These are phyloP conservation scores for Fusarium robinianum DNA, from an alignment of 2,329 filamentous ascomycete species.

Conservation along the genomic window DNA sequence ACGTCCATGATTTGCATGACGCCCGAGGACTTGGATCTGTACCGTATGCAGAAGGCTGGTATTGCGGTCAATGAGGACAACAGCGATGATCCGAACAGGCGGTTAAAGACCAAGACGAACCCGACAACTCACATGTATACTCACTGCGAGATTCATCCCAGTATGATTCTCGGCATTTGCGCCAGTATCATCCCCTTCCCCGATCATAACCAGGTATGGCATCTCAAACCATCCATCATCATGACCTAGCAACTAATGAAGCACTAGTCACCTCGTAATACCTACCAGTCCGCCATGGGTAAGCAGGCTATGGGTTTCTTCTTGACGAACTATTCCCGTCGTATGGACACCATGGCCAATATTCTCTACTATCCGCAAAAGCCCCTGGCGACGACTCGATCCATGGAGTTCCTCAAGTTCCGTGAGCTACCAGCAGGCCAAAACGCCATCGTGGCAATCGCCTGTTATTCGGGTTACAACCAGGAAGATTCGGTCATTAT, in stretches of 20 bases:
- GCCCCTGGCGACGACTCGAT: constrained; percentile 90
- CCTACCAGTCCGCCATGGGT: constrained; percentile 99
- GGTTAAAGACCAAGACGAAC: constrained; percentile 87
- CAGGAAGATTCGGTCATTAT: constrained; percentile 99
- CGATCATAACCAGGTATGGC: constrained; percentile 85
- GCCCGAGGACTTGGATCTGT: constrained; percentile 87
- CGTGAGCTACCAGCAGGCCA: constrained; percentile 94
- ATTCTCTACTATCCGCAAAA: constrained; percentile 99
- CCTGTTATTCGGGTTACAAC: constrained; percentile 98
- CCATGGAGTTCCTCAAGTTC: constrained; percentile 99
- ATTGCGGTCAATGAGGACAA: constrained; percentile 65
- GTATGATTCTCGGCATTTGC: constrained; percentile 98
- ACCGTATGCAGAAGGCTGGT: constrained; percentile 70
- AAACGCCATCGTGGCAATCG: constrained; percentile 97
- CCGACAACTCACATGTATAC: constrained; percentile 90
- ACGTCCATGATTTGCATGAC: constrained; percentile 99
- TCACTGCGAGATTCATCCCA: constrained; percentile 98
- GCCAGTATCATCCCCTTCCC: constrained; percentile 99
- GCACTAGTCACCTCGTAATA: constrained; percentile 90
- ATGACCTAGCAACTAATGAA: constrained; percentile 6
- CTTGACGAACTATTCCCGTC: constrained; percentile 92
- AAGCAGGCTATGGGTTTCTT: constrained; percentile 99
- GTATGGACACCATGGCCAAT: constrained; percentile 99
- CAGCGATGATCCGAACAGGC: constrained; percentile 73
- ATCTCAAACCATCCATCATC: not conserved